Percentiles rank a stretch among this genome's conserved stretches.
phyloP scores from a whole-genome alignment of 148 eudicot species.

The Diospyros lotus region DNA sequence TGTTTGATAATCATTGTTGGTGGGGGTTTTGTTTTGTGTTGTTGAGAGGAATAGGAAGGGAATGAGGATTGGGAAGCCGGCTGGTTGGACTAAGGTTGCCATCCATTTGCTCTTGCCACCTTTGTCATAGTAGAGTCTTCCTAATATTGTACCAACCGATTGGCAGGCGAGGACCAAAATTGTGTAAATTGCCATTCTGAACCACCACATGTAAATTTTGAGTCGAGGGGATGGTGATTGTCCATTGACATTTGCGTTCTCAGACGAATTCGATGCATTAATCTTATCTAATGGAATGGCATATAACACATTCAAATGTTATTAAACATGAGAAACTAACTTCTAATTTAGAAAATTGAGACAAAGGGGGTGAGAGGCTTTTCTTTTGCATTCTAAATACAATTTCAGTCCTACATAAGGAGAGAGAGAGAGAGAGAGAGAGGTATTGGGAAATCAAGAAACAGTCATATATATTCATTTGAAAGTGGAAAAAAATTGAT shows the following conservation, averaged over 20 bases:
- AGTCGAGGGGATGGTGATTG: background rate
- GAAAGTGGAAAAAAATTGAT: background rate
- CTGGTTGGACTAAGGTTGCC: slow-evolving; percentile 46
- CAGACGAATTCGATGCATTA: too few relatives aligned
- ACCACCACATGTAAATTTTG: slow-evolving; percentile 35
- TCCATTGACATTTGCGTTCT: background rate
- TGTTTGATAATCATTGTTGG: background rate
- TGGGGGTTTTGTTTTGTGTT: background rate
- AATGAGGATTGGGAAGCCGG: slow-evolving; percentile 38
- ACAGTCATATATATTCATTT: background rate
- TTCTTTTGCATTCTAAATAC: too few relatives aligned
- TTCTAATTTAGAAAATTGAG: too few relatives aligned
- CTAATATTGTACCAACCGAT: slow-evolving; percentile 33
- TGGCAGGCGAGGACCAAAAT: slow-evolving; percentile 31
- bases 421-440: too few relatives aligned
- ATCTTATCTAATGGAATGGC: too few relatives aligned
- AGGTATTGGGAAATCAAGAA: background rate
- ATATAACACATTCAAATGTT: too few relatives aligned
- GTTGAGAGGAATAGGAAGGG: slow-evolving; percentile 36
- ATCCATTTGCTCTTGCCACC: slow-evolving; percentile 62
- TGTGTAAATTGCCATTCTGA: slow-evolving; percentile 23
- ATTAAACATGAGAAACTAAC: too few relatives aligned
- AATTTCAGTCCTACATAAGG: too few relatives aligned
- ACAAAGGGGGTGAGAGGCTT: too few relatives aligned
- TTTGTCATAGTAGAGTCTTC: slow-evolving; percentile 37